phyloP scores from a whole-genome alignment of 805 yeast genomes.

The Saturnispora silvae region DNA sequence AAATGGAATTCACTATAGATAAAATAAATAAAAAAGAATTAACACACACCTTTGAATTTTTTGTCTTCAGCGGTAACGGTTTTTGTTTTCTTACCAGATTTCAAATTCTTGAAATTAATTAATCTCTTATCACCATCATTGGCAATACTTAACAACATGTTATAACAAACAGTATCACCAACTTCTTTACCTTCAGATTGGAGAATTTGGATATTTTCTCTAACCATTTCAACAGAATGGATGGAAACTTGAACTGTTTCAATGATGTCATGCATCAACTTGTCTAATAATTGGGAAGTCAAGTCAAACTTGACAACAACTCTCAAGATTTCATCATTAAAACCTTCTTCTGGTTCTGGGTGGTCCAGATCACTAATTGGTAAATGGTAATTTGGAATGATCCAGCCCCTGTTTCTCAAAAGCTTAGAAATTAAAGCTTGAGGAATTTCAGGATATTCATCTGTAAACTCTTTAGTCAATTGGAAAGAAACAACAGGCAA shows the following conservation, averaged over 20 bases:
- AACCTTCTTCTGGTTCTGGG: conserved; percentile 9
- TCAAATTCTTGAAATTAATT: conserved; percentile 18
- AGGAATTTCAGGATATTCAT: conserved; percentile 68
- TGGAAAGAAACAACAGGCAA: conserved; percentile 86
- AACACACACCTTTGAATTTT: conserved; percentile 24
- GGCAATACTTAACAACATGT: conserved; percentile 43
- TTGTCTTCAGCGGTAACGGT: conserved; percentile 13
- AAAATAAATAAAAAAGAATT: no score
- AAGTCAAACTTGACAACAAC: conserved; percentile 72
- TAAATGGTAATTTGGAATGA: conserved; percentile 80
- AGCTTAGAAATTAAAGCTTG: conserved; percentile 65
- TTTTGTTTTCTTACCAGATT: conserved; percentile 2
- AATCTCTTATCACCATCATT: conserved; percentile 40
- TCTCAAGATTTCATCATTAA: conserved; percentile 57
- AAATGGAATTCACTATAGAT: no score
- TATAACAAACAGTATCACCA: conserved; percentile 30
- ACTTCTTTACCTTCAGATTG: conserved; percentile 20
- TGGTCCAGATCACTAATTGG: conserved; percentile 32
- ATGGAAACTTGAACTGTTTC: conserved; percentile 42
- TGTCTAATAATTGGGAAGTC: conserved; percentile 48
- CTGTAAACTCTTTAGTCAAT: conserved; percentile 46
- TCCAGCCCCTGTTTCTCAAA: conserved; percentile 74
- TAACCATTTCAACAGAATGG: conserved; percentile 34
- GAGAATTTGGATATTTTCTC: conserved; percentile 19
- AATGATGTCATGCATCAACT: conserved; percentile 52